These are phyloP conservation scores for Scolecobasidium constrictum DNA, from an alignment of 2,329 filamentous ascomycete species.

Conservation along the genomic window DNA sequence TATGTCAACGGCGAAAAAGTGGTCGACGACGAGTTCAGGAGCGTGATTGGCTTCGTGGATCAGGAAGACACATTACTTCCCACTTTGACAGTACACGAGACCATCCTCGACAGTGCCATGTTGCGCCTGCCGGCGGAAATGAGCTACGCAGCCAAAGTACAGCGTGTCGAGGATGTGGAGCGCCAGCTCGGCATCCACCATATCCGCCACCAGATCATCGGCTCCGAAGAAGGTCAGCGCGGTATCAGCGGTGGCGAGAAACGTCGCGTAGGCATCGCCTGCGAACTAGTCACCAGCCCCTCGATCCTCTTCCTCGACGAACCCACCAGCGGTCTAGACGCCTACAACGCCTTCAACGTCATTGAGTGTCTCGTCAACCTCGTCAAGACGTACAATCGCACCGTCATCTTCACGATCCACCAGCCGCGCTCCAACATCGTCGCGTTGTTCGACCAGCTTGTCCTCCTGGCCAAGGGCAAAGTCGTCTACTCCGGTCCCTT, in stretches of 20 bases:
- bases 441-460: constrained; percentile 86
- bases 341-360: constrained; percentile 97
- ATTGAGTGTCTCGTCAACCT: constrained; percentile 90
- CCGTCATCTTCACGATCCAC: constrained; percentile 96
- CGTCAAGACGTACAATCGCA: constrained; percentile 92
- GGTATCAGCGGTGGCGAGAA: constrained; percentile 98
- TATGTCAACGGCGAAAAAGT: constrained; percentile 92
- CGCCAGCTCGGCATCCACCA: constrained; percentile 89
- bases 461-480: constrained; percentile 78
- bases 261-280: constrained; percentile 89
- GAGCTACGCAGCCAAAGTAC: constrained; percentile 77
- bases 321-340: constrained; percentile 89
- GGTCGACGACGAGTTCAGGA: constrained; percentile 72
- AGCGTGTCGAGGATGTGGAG: constrained; percentile 85
- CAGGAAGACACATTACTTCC: constrained; percentile 96
- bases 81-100: constrained; percentile 94
- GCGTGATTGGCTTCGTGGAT: constrained; percentile 91
- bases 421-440: constrained; percentile 98
- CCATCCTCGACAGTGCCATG: constrained; percentile 86
- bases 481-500: constrained; percentile 93
- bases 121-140: constrained; percentile 88
- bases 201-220: constrained; percentile 90
- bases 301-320: constrained; percentile 97
- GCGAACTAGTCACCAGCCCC: constrained; percentile 92
- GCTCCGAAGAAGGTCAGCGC: constrained; percentile 87